Evolutionary conservation across 768 basidiomycete genomes (phyloP).

Genomic region (Lactifluus pinguis): DNA sequence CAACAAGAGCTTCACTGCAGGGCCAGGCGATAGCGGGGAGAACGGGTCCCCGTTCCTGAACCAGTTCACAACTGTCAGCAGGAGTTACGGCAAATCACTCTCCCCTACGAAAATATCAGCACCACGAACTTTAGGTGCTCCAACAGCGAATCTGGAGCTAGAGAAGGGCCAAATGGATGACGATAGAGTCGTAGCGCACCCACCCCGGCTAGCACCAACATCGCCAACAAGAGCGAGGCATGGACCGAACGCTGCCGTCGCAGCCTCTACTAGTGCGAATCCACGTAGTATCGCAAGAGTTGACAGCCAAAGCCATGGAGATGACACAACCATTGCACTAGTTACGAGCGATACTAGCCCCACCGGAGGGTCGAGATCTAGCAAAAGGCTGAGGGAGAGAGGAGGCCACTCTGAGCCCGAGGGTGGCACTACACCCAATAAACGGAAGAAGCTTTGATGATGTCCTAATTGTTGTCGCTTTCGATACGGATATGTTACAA

Average conservation of each 20-base stretch:
- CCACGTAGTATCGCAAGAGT: background rate
- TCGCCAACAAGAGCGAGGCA: slow-evolving; percentile 8
- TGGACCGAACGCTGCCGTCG: background rate
- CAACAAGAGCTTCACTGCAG: slow-evolving; percentile 11
- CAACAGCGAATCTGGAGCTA: background rate
- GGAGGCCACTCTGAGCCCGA: background rate
- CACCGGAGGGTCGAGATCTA: background rate
- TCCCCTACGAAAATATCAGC: background rate
- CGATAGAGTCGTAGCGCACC: background rate
- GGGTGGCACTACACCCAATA: background rate
- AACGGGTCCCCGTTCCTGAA: slow-evolving; percentile 5
- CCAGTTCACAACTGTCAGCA: slow-evolving; percentile 10
- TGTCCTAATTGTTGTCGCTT: background rate
- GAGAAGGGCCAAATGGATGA: background rate
- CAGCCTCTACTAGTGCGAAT: too few species aligned
- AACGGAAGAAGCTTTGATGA: slow-evolving; percentile 3
- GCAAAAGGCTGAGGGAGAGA: slow-evolving; percentile 6
- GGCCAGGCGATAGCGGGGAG: background rate
- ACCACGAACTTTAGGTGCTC: background rate
- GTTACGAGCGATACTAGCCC: background rate
- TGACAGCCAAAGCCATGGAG: background rate
- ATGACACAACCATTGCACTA: background rate
- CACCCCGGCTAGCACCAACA: background rate
- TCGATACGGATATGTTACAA: background rate
- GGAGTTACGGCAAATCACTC: slow-evolving; percentile 1